phyloP scores from a whole-genome alignment of 163 green algal species.

The Chloromonas sp. region DNA sequence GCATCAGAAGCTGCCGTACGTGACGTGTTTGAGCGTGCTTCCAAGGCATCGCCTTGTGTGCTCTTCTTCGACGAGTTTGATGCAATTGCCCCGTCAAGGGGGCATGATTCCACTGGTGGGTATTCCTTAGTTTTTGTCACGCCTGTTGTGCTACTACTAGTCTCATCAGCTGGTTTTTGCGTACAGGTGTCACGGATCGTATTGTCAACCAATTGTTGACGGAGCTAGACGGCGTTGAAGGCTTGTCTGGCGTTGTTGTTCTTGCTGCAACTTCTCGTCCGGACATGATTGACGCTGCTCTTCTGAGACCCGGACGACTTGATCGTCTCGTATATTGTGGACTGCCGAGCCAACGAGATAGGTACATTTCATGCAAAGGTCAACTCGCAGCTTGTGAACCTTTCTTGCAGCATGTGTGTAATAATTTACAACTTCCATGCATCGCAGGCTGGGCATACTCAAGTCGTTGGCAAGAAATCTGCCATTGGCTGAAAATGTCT shows the following conservation, averaged over 20 bases:
- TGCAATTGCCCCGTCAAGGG: constrained; percentile 80
- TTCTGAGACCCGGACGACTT: constrained; percentile 89
- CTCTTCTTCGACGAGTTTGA: constrained; percentile 99
- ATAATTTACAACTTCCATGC: background rate
- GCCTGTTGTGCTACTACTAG: background rate
- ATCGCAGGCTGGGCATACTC: background rate
- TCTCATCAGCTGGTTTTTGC: background rate
- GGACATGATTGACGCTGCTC: constrained; percentile 67
- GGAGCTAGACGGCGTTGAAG: constrained; percentile 94
- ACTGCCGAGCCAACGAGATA: constrained; percentile 22
- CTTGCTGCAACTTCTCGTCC: constrained; percentile 88
- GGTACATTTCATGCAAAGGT: background rate
- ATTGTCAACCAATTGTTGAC: constrained; percentile 94
- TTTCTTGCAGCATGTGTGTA: background rate
- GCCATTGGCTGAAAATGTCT: background rate
- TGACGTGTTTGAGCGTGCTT: constrained; percentile 79
- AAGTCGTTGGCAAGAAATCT: background rate
- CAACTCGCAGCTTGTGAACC: background rate
- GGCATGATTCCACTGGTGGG: constrained; percentile 84
- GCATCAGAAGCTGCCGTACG: constrained; percentile 86
- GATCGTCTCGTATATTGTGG: constrained; percentile 68
- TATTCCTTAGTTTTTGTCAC: background rate
- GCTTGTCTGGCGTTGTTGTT: constrained; percentile 80
- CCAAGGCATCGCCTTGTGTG: constrained; percentile 79
- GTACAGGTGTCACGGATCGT: constrained; percentile 52